Percentiles rank a stretch among this genome's conserved stretches.
Conservation (phyloP, 768 basidiomycete species). For the Tricholoma saponaceum region DNA sequence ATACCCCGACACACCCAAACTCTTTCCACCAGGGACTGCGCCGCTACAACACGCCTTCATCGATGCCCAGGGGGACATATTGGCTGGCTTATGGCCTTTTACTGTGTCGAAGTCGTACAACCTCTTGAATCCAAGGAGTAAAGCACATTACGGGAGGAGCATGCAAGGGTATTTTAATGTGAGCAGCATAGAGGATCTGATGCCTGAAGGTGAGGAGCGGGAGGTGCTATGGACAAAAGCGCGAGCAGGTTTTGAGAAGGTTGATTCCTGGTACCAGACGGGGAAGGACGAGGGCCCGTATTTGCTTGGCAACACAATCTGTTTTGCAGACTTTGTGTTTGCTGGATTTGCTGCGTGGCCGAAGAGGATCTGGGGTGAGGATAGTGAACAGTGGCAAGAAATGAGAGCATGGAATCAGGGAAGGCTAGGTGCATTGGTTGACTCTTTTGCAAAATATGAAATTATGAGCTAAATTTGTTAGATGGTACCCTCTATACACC, state of each 20-base stretch:
- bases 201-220: neutral
- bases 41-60: conserved; percentile 8
- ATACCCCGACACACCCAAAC: conserved; percentile 13
- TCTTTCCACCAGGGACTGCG: conserved; percentile 11
- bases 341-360: neutral
- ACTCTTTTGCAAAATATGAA: neutral
- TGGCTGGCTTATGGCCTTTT: neutral
- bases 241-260: neutral
- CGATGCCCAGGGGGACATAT: neutral
- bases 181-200: neutral
- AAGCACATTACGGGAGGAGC: conserved; percentile 7
- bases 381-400: neutral
- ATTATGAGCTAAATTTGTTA: too few species aligned
- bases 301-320: neutral
- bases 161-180: neutral
- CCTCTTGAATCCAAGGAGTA: conserved; percentile 5
- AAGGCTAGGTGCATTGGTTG: neutral
- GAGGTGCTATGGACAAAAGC: neutral
- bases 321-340: conserved; percentile 1
- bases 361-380: conserved; percentile 2
- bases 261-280: neutral
- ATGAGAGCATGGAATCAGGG: neutral
- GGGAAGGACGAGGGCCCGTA: neutral
- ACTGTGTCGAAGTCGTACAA: conserved; percentile 1
- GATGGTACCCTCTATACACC: too few species aligned